Percentiles rank a stretch among this genome's conserved stretches.
Conservation (phyloP, 2,329 filamentous ascomycete species). For the Epichloe scottii region DNA sequence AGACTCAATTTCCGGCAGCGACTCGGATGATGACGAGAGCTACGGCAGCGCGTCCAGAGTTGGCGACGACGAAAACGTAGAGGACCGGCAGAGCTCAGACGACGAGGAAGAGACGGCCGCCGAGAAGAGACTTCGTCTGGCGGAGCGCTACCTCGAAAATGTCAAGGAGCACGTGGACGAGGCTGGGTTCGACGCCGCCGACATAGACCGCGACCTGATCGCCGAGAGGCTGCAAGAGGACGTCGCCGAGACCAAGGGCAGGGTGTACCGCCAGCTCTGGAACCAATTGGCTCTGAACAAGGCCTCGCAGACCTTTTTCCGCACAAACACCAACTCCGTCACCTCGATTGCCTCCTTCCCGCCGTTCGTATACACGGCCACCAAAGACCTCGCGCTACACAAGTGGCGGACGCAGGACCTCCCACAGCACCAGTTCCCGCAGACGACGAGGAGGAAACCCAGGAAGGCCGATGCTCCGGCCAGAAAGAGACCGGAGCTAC, state of each 20-base stretch:
- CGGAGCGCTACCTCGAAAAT: conserved; percentile 87
- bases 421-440: conserved; percentile 45
- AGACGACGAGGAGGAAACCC: conserved; percentile 44
- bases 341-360: conserved; percentile 70
- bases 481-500: conserved; percentile 48
- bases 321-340: conserved; percentile 63
- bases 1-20: conserved; percentile 79
- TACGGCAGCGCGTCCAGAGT: conserved; percentile 25
- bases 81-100: conserved; percentile 41
- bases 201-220: conserved; percentile 86
- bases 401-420: conserved; percentile 78
- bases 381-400: conserved; percentile 70
- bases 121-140: conserved; percentile 73
- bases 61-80: conserved; percentile 31
- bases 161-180: conserved; percentile 74
- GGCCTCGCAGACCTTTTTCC: conserved; percentile 60
- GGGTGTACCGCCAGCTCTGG: conserved; percentile 72
- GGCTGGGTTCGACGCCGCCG: conserved; percentile 77
- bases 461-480: conserved; percentile 47
- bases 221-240: conserved; percentile 85
- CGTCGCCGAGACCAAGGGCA: conserved; percentile 81
- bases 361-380: conserved; percentile 77
- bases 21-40: conserved; percentile 53
- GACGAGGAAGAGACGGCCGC: conserved; percentile 78
- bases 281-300: conserved; percentile 56